These are phyloP conservation scores for Auricularia cornea DNA, from an alignment of 768 basidiomycete genomes.

Conservation along the genomic window DNA sequence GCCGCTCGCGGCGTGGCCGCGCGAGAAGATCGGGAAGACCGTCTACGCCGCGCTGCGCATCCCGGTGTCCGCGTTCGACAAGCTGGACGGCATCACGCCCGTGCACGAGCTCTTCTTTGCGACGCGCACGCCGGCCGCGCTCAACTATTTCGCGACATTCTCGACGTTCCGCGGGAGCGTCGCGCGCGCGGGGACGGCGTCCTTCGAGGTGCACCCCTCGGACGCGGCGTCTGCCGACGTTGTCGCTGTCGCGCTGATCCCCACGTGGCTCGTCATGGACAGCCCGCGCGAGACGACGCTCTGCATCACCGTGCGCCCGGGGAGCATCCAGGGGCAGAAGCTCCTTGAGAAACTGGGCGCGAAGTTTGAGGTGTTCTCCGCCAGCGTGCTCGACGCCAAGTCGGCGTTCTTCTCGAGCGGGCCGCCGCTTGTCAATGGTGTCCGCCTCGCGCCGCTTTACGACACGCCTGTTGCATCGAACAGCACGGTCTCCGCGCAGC, in stretches of 20 bases:
- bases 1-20: background rate
- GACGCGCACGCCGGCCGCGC: background rate
- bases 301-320: background rate
- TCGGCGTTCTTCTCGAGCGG: background rate
- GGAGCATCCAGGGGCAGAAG: too few relatives aligned
- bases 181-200: too few relatives aligned
- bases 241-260: background rate
- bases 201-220: background rate
- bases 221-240: background rate
- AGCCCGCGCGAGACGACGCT: background rate
- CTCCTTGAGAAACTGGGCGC: background rate
- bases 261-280: background rate
- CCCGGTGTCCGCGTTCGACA: background rate
- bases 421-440: background rate
- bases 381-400: background rate
- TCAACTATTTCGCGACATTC: background rate
- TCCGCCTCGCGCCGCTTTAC: background rate
- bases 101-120: background rate
- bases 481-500: too few relatives aligned
- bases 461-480: background rate
- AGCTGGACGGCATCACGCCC: background rate
- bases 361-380: background rate
- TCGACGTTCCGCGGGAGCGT: background rate
- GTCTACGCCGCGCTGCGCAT: background rate
- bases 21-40: background rate